Percentiles rank a stretch among this genome's conserved stretches.
These are phyloP conservation scores for Pisolithus orientalis DNA, from an alignment of 768 basidiomycete species.

Conservation along the genomic window DNA sequence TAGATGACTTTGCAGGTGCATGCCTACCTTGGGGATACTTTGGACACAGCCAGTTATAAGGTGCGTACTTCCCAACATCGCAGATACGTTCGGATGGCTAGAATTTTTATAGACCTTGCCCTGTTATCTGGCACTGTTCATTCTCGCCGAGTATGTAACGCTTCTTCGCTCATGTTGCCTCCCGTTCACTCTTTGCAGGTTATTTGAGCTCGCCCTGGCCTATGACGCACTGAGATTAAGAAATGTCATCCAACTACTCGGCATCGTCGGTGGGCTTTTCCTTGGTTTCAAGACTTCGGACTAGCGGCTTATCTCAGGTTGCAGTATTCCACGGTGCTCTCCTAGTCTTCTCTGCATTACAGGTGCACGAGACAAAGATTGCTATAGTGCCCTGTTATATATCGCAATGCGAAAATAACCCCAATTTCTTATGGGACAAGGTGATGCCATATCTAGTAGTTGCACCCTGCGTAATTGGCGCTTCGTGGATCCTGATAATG, in stretches of 20 bases:
- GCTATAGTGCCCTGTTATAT: conserved; percentile 41
- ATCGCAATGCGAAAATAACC: conserved; percentile 41
- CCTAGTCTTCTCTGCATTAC: conserved; percentile 66
- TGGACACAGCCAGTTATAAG: conserved; percentile 41
- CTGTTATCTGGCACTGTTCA: conserved; percentile 81
- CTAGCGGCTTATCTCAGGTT: conserved; percentile 3
- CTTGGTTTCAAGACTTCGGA: background rate
- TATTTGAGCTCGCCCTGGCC: conserved; percentile 77
- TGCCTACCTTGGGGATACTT: conserved; percentile 17
- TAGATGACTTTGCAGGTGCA: conserved; percentile 40
- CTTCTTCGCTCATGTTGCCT: background rate
- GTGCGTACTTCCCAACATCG: conserved; percentile 22
- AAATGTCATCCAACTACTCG: conserved; percentile 73
- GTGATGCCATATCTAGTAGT: conserved; percentile 68
- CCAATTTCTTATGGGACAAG: conserved; percentile 49
- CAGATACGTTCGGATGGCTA: conserved; percentile 4
- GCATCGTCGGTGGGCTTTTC: conserved; percentile 54
- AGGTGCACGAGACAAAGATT: conserved; percentile 65
- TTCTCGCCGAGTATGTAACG: conserved; percentile 64
- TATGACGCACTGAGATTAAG: conserved; percentile 76
- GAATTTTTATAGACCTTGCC: conserved; percentile 54
- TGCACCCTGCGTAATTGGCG: conserved; percentile 61
- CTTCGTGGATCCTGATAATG: conserved; percentile 58
- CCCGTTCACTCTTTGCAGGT: conserved; percentile 32
- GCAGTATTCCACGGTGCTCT: conserved; percentile 68